phyloP scores from a whole-genome alignment of 2,329 filamentous ascomycete genomes.

The Aaosphaeria pasadenensis region DNA sequence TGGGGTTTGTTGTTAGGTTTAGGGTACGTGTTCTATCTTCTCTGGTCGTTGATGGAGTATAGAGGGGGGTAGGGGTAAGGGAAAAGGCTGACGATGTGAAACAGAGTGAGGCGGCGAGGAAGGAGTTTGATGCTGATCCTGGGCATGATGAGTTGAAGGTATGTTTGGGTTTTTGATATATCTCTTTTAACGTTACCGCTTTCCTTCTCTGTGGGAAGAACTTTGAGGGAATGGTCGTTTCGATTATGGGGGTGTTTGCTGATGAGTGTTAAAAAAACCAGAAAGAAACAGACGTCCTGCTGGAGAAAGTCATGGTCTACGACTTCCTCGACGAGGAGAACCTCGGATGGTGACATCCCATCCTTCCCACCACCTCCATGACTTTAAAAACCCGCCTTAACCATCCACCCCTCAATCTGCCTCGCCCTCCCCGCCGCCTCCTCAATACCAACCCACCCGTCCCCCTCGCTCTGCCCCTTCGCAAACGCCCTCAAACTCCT shows the following conservation, averaged over 20 bases:
- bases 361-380: not conserved
- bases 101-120: slow-evolving; percentile 17
- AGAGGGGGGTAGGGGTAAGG: not conserved
- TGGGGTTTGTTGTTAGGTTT: slow-evolving; percentile 22
- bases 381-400: not conserved
- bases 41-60: not conserved
- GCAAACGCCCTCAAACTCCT: slow-evolving; percentile 18
- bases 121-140: slow-evolving; percentile 17
- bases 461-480: slow-evolving; percentile 9
- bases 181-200: no score
- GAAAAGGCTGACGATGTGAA: not conserved
- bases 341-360: slow-evolving; percentile 18
- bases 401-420: slow-evolving; percentile 13
- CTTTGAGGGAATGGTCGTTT: not conserved
- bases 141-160: slow-evolving; percentile 24
- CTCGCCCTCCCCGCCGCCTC: slow-evolving; percentile 19
- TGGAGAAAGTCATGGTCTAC: slow-evolving; percentile 25
- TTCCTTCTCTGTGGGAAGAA: not conserved
- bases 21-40: slow-evolving; percentile 11
- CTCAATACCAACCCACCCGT: slow-evolving; percentile 24
- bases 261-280: slow-evolving; percentile 1
- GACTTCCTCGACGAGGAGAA: slow-evolving; percentile 23
- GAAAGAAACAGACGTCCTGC: slow-evolving; percentile 23
- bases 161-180: not conserved
- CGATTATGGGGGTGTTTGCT: not conserved